phyloP scores from a whole-genome alignment of 169 alveolate species.

The Eimeria acervulina region DNA sequence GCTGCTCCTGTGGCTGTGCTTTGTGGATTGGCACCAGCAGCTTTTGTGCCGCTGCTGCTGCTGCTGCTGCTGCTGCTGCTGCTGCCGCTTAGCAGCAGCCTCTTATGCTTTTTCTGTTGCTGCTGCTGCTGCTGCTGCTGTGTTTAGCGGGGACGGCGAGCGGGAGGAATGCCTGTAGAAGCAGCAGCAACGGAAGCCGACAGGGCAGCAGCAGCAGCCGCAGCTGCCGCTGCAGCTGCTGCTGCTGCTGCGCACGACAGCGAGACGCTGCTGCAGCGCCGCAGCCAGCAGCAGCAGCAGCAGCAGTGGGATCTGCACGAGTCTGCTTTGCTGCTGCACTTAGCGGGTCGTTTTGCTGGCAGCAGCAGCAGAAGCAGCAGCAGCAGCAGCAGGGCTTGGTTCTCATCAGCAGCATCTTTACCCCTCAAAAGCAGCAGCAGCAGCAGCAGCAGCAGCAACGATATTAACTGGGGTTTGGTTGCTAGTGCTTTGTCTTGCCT shows the following conservation, averaged over 20 bases:
- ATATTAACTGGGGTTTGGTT: not conserved
- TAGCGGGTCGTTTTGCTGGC: conserved; percentile 49
- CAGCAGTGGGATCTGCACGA: conserved; percentile 59
- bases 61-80: conserved; percentile 58
- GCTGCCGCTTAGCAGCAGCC: no score
- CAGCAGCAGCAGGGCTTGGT: conserved; percentile 27
- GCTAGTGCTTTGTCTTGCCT: not conserved
- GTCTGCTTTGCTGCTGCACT: conserved; percentile 35
- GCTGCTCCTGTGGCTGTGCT: not conserved
- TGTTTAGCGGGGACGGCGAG: no score
- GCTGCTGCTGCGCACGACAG: no score
- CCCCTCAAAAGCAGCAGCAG: no score
- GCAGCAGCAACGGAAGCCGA: no score
- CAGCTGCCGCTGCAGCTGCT: no score
- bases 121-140: conserved; percentile 3
- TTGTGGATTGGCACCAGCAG: not conserved
- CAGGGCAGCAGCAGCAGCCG: no score
- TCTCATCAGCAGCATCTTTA: not conserved
- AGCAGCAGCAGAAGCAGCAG: conserved; percentile 61
- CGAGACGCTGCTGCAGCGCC: conserved; percentile 39
- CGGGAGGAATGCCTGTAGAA: no score
- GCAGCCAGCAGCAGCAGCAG: conserved; percentile 59
- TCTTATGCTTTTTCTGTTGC: no score
- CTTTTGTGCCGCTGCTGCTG: conserved; percentile 2
- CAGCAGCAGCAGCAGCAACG: conserved; percentile 33